These are phyloP conservation scores for Marsdenia floribunda DNA, from an alignment of 257 asterid species.

Conservation along the genomic window DNA sequence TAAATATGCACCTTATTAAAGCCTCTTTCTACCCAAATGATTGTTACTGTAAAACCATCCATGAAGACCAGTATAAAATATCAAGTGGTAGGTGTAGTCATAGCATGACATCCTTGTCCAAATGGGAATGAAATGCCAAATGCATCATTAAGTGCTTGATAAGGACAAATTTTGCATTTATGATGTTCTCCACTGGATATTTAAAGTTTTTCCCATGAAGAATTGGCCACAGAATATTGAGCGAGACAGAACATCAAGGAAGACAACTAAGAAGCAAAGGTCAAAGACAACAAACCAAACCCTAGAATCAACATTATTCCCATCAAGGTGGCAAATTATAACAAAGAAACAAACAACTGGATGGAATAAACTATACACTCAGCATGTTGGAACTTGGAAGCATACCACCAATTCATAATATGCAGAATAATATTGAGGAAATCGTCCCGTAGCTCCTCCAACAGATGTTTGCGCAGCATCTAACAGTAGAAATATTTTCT, in stretches of 20 bases:
- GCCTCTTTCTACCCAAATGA: background rate
- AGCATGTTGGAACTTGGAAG: conserved; percentile 12
- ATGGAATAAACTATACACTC: conserved; percentile 2
- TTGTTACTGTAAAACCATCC: background rate
- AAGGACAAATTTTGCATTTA: background rate
- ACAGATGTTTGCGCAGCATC: conserved; percentile 97
- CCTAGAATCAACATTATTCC: background rate
- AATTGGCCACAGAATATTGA: background rate
- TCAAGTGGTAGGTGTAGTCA: background rate
- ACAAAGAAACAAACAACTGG: background rate
- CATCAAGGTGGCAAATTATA: background rate
- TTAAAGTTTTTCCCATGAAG: background rate
- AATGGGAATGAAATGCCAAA: background rate
- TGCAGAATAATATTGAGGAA: conserved; percentile 86
- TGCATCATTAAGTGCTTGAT: background rate
- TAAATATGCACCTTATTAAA: background rate
- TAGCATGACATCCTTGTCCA: background rate
- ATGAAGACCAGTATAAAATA: background rate
- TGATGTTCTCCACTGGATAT: background rate
- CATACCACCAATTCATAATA: conserved; percentile 95
- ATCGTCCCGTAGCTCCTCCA: conserved; percentile 90
- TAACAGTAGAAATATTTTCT: conserved; percentile 78
- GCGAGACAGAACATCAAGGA: background rate
- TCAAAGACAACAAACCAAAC: background rate
- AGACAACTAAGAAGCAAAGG: background rate